Percentiles rank a stretch among this genome's conserved stretches.
phyloP scores from a whole-genome alignment of 768 basidiomycete genomes.

The Lentinula lateritia region DNA sequence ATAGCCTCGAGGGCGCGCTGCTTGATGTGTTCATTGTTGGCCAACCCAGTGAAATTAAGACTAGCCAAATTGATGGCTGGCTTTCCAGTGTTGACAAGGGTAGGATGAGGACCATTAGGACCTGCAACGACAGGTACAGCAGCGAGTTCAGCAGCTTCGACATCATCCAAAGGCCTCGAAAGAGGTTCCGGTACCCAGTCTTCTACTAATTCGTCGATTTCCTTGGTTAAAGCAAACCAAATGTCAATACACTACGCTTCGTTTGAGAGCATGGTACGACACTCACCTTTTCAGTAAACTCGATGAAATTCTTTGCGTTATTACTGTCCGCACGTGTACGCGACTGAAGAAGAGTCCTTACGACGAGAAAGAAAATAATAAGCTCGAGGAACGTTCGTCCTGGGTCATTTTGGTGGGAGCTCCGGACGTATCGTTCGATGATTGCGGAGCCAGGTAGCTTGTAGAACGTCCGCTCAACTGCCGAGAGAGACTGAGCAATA shows the following conservation, averaged over 20 bases:
- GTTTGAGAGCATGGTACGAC: not conserved
- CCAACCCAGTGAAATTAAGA: constrained; percentile 87
- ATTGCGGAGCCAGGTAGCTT: constrained; percentile 79
- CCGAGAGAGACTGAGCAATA: constrained; percentile 54
- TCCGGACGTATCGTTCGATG: constrained; percentile 85
- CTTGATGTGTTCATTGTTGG: constrained; percentile 85
- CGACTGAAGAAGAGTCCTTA: constrained; percentile 86
- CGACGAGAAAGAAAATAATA: constrained; percentile 80
- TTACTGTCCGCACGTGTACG: constrained; percentile 77
- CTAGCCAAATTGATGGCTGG: constrained; percentile 80
- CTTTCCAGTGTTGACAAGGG: constrained; percentile 66
- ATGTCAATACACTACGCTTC: not conserved
- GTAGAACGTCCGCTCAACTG: constrained; percentile 62
- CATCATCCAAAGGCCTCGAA: constrained; percentile 49
- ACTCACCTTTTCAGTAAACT: constrained; percentile 83
- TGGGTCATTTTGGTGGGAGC: constrained; percentile 95
- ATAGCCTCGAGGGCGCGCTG: constrained; percentile 80
- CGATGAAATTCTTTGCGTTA: constrained; percentile 82
- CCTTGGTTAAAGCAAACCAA: constrained; percentile 38
- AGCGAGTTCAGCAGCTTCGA: constrained; percentile 64
- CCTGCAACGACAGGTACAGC: constrained; percentile 77
- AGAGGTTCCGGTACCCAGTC: constrained; percentile 93
- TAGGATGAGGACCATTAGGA: constrained; percentile 78
- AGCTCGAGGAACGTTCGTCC: constrained; percentile 87
- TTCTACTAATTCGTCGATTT: constrained; percentile 93